Evolutionary conservation across 2,329 filamentous ascomycete species (phyloP).

Genomic region (Magnaporthiopsis rhizophila): DNA sequence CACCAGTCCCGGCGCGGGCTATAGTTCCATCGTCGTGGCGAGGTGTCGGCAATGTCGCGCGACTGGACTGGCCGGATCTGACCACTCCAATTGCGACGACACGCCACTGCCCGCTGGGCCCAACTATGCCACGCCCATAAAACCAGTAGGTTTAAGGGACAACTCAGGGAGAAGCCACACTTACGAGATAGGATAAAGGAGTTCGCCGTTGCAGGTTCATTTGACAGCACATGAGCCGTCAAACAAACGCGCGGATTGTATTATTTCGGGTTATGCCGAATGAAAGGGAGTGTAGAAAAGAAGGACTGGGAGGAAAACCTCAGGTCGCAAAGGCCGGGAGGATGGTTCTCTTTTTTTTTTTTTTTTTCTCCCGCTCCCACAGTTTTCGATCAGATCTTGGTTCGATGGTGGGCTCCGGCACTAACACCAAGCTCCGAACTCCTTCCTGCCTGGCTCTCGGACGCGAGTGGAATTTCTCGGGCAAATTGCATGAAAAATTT

Average conservation of each 20-base stretch:
- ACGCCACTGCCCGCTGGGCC: constrained; percentile 6
- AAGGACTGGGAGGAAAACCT: constrained; percentile 4
- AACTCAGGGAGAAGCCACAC: constrained; percentile 20
- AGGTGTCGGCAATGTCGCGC: background rate
- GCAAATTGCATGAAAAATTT: constrained; percentile 13
- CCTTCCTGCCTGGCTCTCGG: background rate
- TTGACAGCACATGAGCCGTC: constrained; percentile 80
- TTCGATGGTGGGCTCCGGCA: background rate
- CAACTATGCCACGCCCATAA: background rate
- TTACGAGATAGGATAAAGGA: constrained; percentile 56
- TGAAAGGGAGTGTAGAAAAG: constrained; percentile 8
- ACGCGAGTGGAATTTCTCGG: constrained; percentile 5
- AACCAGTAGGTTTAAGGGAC: background rate
- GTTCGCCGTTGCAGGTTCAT: constrained; percentile 88
- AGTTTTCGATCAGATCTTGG: constrained; percentile 1
- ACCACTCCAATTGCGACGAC: constrained; percentile 1
- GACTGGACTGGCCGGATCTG: constrained; percentile 1
- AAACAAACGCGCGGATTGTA: constrained; percentile 74
- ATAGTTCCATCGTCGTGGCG: background rate
- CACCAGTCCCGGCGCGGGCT: background rate
- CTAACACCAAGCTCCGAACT: background rate
- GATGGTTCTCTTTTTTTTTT: constrained; percentile 5
- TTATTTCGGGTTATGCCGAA: constrained; percentile 8
- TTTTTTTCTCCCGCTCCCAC: background rate
- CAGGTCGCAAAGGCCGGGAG: background rate